A percentile compares a stretch with the other conserved stretches of the same genome.
Evolutionary conservation across 2,329 filamentous ascomycete genomes (phyloP).

Genomic region (Colletotrichum truncatum): DNA sequence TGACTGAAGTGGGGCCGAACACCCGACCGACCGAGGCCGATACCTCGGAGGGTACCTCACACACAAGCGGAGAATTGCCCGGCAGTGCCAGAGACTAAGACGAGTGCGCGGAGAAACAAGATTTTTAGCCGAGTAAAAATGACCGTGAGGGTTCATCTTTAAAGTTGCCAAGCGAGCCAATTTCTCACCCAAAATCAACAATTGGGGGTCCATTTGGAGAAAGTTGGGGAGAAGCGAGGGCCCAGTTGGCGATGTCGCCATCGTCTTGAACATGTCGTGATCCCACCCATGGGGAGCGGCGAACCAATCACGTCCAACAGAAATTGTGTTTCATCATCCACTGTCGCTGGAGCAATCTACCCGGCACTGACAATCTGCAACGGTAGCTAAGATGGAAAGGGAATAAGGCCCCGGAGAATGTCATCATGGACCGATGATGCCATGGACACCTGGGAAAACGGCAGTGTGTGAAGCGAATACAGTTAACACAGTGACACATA

Average conservation of each 20-base stretch:
- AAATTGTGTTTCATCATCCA: neutral
- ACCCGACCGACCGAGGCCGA: too few relatives aligned
- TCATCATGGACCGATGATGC: slow-evolving; percentile 30
- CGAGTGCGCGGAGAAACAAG: slow-evolving; percentile 7
- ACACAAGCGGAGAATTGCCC: neutral
- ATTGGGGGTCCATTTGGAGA: neutral
- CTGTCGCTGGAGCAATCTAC: neutral
- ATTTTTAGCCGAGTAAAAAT: neutral
- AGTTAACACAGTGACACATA: neutral
- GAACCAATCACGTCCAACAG: neutral
- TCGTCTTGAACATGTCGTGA: slow-evolving; percentile 27
- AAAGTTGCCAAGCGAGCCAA: neutral
- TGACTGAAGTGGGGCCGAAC: too few relatives aligned
- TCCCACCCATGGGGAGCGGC: neutral
- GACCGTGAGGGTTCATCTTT: neutral
- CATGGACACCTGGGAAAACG: slow-evolving; percentile 7
- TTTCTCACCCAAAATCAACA: neutral
- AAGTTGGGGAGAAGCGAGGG: neutral
- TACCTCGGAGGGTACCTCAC: neutral
- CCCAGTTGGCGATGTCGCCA: slow-evolving; percentile 22
- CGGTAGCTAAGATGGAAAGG: slow-evolving; percentile 11
- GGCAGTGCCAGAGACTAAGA: neutral
- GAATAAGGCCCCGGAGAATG: slow-evolving; percentile 13
- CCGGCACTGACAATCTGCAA: neutral
- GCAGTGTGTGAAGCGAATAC: neutral